Conservation (phyloP, 441 rosid species). For the Arabidopsis hybrid region DNA sequence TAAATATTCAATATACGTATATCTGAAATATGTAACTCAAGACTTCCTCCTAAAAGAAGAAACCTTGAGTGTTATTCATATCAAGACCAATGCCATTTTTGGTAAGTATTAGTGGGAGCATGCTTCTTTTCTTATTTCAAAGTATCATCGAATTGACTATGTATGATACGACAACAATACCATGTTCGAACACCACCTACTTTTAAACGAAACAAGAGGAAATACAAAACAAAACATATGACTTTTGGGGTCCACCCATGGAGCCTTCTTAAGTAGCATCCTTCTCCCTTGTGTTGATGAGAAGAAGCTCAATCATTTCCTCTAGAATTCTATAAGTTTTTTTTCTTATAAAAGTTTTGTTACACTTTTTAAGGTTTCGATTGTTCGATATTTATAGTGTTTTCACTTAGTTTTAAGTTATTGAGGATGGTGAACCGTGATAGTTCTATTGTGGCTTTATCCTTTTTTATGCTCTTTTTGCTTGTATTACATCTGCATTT, state of each 20-base stretch:
- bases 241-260: constrained; percentile 31
- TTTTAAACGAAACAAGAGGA: constrained; percentile 11
- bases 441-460: constrained; percentile 19
- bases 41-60: constrained; percentile 28
- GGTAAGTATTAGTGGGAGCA: constrained; percentile 51
- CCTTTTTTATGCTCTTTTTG: constrained; percentile 29
- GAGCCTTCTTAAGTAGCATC: constrained; percentile 48
- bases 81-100: constrained; percentile 45
- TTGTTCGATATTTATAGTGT: not conserved
- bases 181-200: constrained; percentile 42
- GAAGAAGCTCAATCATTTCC: not conserved
- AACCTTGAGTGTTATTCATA: constrained; percentile 53
- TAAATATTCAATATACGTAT: too few species aligned
- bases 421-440: constrained; percentile 44
- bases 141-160: constrained; percentile 26
- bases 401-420: constrained; percentile 6
- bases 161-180: not conserved
- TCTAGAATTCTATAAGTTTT: not conserved
- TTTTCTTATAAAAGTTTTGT: not conserved
- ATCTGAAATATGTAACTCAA: constrained; percentile 7
- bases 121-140: constrained; percentile 30
- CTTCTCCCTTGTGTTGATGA: constrained; percentile 15
- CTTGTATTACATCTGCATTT: constrained; percentile 41
- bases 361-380: not conserved
- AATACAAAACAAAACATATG: constrained; percentile 1